phyloP scores from a whole-genome alignment of 352 stramenopile genomes.

The Phytopythium vexans region DNA sequence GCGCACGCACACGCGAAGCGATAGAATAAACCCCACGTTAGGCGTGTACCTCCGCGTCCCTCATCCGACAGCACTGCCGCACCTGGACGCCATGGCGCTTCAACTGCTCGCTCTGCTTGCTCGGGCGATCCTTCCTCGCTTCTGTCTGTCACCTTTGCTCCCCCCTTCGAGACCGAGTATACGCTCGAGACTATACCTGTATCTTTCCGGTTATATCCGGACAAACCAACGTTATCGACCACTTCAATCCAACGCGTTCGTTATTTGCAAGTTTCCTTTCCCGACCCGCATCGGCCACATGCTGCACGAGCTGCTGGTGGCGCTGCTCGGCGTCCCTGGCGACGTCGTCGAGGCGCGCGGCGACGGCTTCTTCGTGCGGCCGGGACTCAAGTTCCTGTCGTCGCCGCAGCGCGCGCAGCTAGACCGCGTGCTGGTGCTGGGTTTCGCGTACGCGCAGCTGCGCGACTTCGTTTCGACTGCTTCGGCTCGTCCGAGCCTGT shows the following conservation, averaged over 20 bases:
- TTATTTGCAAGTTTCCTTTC: background rate
- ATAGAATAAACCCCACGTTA: background rate
- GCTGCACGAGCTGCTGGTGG: conserved; percentile 80
- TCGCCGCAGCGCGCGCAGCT: conserved; percentile 49
- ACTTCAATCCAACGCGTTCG: background rate
- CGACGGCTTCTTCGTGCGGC: conserved; percentile 58
- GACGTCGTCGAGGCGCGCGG: conserved; percentile 52
- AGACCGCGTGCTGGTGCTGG: conserved; percentile 53
- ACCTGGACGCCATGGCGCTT: conserved; percentile 9
- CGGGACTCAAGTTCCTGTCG: conserved; percentile 38
- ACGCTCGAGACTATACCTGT: background rate
- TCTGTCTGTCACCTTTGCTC: background rate
- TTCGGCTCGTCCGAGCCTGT: conserved; percentile 25
- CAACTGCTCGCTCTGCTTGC: background rate
- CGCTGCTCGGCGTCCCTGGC: conserved; percentile 59
- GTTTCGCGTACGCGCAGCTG: conserved; percentile 43
- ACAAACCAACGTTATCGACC: background rate
- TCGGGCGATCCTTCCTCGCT: background rate
- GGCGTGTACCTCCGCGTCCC: background rate
- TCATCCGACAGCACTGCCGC: background rate
- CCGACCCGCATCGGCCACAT: conserved; percentile 21
- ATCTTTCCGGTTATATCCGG: background rate
- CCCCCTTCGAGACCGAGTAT: background rate
- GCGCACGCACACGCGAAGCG: background rate
- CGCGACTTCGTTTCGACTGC: conserved; percentile 40